These are phyloP conservation scores for Eucalyptus shirleyi DNA, from an alignment of 345 rosid genomes.

Conservation along the genomic window DNA sequence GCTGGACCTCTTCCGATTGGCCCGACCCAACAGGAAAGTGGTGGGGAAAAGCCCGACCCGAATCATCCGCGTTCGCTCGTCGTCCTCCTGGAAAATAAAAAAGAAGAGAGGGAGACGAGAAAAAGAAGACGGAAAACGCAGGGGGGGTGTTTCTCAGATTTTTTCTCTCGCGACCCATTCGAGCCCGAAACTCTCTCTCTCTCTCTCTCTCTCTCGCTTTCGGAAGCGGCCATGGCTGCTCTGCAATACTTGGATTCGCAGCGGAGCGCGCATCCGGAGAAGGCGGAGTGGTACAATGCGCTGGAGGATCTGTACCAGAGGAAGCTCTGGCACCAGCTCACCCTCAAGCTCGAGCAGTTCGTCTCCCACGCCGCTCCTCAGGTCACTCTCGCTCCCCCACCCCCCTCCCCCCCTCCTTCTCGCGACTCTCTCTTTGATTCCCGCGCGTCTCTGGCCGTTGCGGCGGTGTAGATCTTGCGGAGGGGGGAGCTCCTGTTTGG, in stretches of 20 bases:
- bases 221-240: slow-evolving; percentile 58
- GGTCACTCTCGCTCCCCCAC: slow-evolving; percentile 13
- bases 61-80: not conserved
- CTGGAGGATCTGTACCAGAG: slow-evolving; percentile 92
- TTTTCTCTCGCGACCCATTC: not conserved
- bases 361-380: slow-evolving; percentile 75
- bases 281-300: slow-evolving; percentile 83
- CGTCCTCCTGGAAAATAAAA: slow-evolving; percentile 1
- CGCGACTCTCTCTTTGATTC: not conserved
- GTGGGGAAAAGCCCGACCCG: not conserved
- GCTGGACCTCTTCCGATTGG: not conserved
- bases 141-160: not conserved
- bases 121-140: not conserved
- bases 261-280: slow-evolving; percentile 67
- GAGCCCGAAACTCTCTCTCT: not conserved
- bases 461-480: not conserved
- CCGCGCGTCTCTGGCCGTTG: not conserved
- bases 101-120: not conserved
- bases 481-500: not conserved
- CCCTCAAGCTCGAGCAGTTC: slow-evolving; percentile 96
- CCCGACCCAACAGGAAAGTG: not conserved
- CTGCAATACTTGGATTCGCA: slow-evolving; percentile 72
- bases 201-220: not conserved
- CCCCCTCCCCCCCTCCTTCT: not conserved
- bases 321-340: slow-evolving; percentile 99